Conservation (phyloP, 768 basidiomycete genomes). For the Hemileccinum impolitum region DNA sequence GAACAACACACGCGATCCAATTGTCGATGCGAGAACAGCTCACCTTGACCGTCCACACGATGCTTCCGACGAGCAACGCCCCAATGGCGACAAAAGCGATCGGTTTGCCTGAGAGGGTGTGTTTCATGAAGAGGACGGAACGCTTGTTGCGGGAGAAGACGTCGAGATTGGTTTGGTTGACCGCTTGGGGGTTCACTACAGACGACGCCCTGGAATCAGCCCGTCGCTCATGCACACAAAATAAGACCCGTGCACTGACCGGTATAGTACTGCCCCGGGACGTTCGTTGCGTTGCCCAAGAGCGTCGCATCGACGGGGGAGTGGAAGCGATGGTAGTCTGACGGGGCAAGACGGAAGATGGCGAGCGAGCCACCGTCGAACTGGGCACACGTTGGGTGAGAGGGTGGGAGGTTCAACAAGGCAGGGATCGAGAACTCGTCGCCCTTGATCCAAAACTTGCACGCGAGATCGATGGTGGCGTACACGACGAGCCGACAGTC, state of each 20-base stretch:
- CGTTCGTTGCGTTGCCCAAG: conserved; percentile 37
- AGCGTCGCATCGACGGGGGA: conserved; percentile 59
- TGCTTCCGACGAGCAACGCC: conserved; percentile 77
- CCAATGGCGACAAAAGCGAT: conserved; percentile 76
- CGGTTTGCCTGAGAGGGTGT: conserved; percentile 40
- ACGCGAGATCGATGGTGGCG: conserved; percentile 52
- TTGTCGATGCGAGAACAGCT: too few relatives aligned
- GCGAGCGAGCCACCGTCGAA: conserved; percentile 53
- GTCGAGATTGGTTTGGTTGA: conserved; percentile 63
- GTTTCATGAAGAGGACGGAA: conserved; percentile 51
- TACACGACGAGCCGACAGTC: conserved; percentile 76
- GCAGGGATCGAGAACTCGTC: conserved; percentile 61
- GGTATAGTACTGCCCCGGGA: conserved; percentile 60
- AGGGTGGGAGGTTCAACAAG: conserved; percentile 47
- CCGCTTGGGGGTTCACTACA: conserved; percentile 74
- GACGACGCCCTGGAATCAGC: neutral
- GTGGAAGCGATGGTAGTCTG: conserved; percentile 83
- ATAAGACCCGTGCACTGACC: conserved; percentile 30
- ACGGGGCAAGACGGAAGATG: conserved; percentile 73
- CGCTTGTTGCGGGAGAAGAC: conserved; percentile 66
- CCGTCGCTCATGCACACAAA: neutral
- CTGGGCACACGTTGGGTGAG: conserved; percentile 38
- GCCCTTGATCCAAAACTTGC: conserved; percentile 78
- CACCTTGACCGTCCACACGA: conserved; percentile 53
- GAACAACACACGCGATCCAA: too few relatives aligned